Evolutionary conservation across 164 flowering plant species (phyloP).

Genomic region (Dillenia turbinata): DNA sequence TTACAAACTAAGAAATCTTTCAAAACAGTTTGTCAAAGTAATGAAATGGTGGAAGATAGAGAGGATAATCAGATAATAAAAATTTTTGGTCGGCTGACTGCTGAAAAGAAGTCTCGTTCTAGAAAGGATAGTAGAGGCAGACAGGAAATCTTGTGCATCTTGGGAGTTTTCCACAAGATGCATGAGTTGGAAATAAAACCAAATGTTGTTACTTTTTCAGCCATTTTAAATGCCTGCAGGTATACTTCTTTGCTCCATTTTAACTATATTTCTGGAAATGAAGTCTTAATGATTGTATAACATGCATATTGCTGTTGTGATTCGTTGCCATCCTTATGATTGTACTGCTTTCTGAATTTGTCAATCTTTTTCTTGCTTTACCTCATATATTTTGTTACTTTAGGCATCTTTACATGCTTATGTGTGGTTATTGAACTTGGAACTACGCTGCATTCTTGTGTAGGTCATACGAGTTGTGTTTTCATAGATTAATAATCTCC

Average conservation of each 20-base stretch:
- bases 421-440: too few relatives aligned
- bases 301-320: too few relatives aligned
- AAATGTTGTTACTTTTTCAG: conserved; percentile 97
- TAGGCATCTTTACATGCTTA: too few relatives aligned
- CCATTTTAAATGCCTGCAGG: conserved; percentile 99
- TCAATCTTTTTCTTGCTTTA: conserved; percentile 1
- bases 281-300: too few relatives aligned
- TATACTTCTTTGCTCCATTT: conserved; percentile 15
- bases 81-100: conserved; percentile 60
- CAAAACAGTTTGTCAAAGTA: conserved; percentile 7
- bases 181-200: conserved; percentile 88
- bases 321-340: too few relatives aligned
- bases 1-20: conserved; percentile 21
- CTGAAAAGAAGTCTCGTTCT: conserved; percentile 33
- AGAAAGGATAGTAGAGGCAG: conserved; percentile 34
- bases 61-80: conserved; percentile 43
- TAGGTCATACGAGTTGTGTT: too few relatives aligned
- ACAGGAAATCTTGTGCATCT: conserved; percentile 60
- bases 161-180: conserved; percentile 84
- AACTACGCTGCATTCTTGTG: too few relatives aligned
- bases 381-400: too few relatives aligned
- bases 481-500: too few relatives aligned
- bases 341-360: neutral
- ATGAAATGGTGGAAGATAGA: conserved; percentile 8
- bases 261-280: neutral